A percentile compares a stretch with the other conserved stretches of the same genome.
Conservation (phyloP, 208 protist genomes). For the Polymyxa betae region DNA sequence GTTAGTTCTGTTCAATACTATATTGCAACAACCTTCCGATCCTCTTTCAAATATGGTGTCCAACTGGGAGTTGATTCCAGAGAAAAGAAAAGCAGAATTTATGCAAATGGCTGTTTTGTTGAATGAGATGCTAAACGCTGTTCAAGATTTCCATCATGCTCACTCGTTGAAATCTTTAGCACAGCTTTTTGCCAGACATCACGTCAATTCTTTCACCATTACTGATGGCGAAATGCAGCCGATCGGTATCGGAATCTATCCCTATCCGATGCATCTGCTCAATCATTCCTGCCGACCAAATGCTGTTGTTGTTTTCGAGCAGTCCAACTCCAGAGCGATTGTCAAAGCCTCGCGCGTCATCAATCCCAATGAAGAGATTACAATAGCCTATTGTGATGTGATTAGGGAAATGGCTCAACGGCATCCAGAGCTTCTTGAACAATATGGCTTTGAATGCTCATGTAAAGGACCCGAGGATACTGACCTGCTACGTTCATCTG, state of each 20-base stretch:
- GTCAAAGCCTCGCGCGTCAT: background rate
- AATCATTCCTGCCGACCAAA: background rate
- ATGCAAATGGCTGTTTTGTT: background rate
- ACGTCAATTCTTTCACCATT: background rate
- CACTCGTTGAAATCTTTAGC: background rate
- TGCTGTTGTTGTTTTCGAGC: background rate
- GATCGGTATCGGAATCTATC: background rate
- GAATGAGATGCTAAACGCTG: background rate
- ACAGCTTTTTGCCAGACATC: background rate
- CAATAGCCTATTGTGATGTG: background rate
- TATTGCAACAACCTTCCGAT: background rate
- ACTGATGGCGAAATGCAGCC: background rate
- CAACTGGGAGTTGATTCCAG: background rate
- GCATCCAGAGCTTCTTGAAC: background rate
- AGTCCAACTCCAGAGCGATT: background rate
- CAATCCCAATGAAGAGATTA: background rate
- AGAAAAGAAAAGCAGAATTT: background rate
- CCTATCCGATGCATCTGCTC: background rate
- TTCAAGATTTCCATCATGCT: background rate
- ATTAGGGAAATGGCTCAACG: background rate
- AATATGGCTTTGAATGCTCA: background rate
- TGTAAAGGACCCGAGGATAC: background rate
- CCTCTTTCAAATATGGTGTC: background rate
- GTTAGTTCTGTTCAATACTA: background rate
- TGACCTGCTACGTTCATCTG: background rate